Evolutionary conservation across 148 eudicot genomes (phyloP), one percentile per base, ranked within the genome.

Genomic region (Camellia sinensis): DNA sequence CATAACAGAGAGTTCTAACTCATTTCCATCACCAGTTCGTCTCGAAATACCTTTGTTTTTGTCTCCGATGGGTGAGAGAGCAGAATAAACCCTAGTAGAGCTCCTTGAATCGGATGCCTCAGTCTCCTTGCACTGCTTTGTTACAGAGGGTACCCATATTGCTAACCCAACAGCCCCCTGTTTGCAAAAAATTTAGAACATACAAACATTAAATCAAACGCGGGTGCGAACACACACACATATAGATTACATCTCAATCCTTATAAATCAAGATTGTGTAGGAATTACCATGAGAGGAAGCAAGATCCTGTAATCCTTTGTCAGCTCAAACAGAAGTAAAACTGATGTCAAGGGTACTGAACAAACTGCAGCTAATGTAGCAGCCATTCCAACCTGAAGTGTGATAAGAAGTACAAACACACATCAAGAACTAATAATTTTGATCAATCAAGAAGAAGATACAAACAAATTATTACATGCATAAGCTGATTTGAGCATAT

Each of bases 101-200:
- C 76, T 85, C 84, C 85, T 90, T 78, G 90, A 54, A 67, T 88
- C 91, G 75, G 87, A 80, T 80, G 81, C 80, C 56, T 87, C 94
- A 44, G 78, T 60, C 75, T 88, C 92, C 78, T 88, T 86, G 57
- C 93, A 83, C 83, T 86, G 90, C 76, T 88, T 92, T 77, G 97
- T 76, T 72, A 95, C 88, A 74, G 99, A 95, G 50, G 97, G 99
- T 74, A 95, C 99, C 99, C 99, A 95, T 89, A 95, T 95, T 12
- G 97, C 99, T 83, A 95, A 87, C 77, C 99, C 99, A 86, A 95
- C 99, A 78, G 97, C 98, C 11, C 98, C 97, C 97, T 93, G 84
- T 12, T 80, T 68, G 85, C 73, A 71, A 67, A 74, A 82, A 62
- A 12, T 37, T 5, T 60, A 72, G 44, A 6, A 18, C n/a, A 44